These are phyloP conservation scores for Filobasidium wieringae DNA, from an alignment of 768 basidiomycete genomes.

Conservation along the genomic window DNA sequence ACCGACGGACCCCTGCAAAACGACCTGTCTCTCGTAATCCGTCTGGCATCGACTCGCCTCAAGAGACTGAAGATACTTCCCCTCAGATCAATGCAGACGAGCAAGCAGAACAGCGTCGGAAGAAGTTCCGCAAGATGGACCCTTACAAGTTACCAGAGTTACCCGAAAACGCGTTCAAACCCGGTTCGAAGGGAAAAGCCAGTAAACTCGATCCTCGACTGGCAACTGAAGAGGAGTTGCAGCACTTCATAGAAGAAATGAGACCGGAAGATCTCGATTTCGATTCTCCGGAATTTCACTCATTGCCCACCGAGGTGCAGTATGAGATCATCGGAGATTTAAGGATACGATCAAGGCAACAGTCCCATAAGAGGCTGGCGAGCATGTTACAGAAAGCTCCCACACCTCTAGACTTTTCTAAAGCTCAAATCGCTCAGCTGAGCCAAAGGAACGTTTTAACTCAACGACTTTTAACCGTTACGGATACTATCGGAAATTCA, in stretches of 20 bases:
- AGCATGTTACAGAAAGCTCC: conserved; percentile 69
- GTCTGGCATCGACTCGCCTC: not conserved
- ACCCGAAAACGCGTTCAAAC: conserved; percentile 47
- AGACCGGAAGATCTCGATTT: conserved; percentile 90
- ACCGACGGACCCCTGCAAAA: not conserved
- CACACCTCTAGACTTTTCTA: conserved; percentile 89
- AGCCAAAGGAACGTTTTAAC: conserved; percentile 80
- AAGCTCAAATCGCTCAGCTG: conserved; percentile 84
- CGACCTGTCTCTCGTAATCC: not conserved
- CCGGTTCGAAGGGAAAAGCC: conserved; percentile 44
- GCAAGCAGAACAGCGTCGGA: conserved; percentile 32
- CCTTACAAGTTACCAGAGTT: conserved; percentile 80
- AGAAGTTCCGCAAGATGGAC: conserved; percentile 47
- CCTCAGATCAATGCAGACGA: conserved; percentile 40
- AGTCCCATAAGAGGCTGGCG: conserved; percentile 78
- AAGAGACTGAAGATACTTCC: not conserved
- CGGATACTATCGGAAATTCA: conserved; percentile 81
- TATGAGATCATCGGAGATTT: conserved; percentile 98
- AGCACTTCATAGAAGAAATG: conserved; percentile 88
- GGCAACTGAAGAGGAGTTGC: conserved; percentile 90
- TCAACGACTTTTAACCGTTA: conserved; percentile 81
- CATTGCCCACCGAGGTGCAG: conserved; percentile 88
- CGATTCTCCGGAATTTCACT: conserved; percentile 73
- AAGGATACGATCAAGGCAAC: conserved; percentile 84
- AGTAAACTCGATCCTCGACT: conserved; percentile 69